Evolutionary conservation across 352 stramenopile species (phyloP), one percentile per base, ranked within the genome.

Genomic region (Globisporangium cylindrosporum): DNA sequence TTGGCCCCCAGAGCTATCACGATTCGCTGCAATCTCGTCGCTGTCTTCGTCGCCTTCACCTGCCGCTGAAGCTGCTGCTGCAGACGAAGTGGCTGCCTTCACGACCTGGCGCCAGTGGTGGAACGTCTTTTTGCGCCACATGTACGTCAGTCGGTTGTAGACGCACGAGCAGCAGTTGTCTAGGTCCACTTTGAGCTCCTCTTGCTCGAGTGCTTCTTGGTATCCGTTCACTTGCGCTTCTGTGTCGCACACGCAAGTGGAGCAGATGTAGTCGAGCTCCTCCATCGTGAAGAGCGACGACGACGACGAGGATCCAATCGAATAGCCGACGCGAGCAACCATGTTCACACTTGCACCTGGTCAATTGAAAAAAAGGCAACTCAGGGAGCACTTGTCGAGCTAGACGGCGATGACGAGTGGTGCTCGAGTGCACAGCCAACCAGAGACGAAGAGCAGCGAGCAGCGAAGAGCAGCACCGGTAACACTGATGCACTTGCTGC

Each of bases 51-150:
- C 15, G n/a, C 24, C 20, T 24, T 43, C 27, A 27, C 27, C n/a
- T 60, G 34, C 18, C 27, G 27, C 71, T 58, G 60, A 38, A 67
- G 38, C 61, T 58, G 8, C 54, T 51, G 24, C 59, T 67, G 49
- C 65, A 58, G 25, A 67, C 56, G 41, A 68, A 1, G 29, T 63
- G 59, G 41, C 49, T 20, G 61, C 66, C 58, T 64, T 73, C 38
- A 84, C 76, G 2, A 72, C 70, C 62, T 90, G 77, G 20, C 80
- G 76, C 84, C 82, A 92, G 68, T 87, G 82, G 66, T 90, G 78
- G 65, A 92, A 92, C 2, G 76, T 88, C 71, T 91, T 90, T 75
- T 92, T 92, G 65, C 82, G 80, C 74, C 81, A 86, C 78, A 91
- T 84, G 67, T 91, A 90, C 41, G 78, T 88, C 56, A 91, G 70